Evolutionary conservation across 768 basidiomycete species (phyloP).

Genomic region (Pleurotus giganteus): DNA sequence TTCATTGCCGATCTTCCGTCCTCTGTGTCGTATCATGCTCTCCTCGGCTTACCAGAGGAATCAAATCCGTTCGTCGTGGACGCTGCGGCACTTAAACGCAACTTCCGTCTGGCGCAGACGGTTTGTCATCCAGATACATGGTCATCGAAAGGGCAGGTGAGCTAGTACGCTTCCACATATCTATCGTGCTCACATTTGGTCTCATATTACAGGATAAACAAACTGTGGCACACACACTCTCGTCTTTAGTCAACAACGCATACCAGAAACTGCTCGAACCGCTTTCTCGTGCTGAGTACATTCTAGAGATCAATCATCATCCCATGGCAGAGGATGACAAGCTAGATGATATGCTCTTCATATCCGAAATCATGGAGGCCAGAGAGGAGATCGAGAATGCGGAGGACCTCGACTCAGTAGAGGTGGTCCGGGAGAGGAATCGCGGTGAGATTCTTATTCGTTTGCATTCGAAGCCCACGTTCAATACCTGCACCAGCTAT

Average conservation of each 20-base stretch:
- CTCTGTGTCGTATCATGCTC: slow-evolving; percentile 58
- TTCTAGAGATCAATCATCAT: slow-evolving; percentile 62
- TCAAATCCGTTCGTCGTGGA: slow-evolving; percentile 76
- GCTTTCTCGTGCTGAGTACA: slow-evolving; percentile 75
- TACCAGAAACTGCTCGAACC: slow-evolving; percentile 77
- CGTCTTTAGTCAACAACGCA: slow-evolving; percentile 78
- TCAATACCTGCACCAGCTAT: slow-evolving; percentile 39
- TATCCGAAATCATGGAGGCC: slow-evolving; percentile 76
- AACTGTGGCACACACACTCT: slow-evolving; percentile 61
- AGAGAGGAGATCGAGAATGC: slow-evolving; percentile 76
- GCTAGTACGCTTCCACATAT: slow-evolving; percentile 14
- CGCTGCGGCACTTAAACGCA: slow-evolving; percentile 51
- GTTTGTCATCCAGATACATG: slow-evolving; percentile 87
- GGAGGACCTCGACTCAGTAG: slow-evolving; percentile 44
- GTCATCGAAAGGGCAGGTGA: slow-evolving; percentile 63
- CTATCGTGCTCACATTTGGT: slow-evolving; percentile 9
- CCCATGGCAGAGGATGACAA: slow-evolving; percentile 68
- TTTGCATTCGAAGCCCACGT: not conserved
- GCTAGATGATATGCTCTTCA: slow-evolving; percentile 65
- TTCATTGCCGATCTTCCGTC: slow-evolving; percentile 59
- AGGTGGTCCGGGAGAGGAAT: slow-evolving; percentile 52
- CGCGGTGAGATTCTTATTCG: slow-evolving; percentile 32
- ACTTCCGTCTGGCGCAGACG: slow-evolving; percentile 71
- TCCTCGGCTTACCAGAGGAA: slow-evolving; percentile 61
- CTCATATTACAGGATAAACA: slow-evolving; percentile 45